phyloP scores from a whole-genome alignment of 495 filamentous ascomycete genomes.

The Rusavskia elegans region DNA sequence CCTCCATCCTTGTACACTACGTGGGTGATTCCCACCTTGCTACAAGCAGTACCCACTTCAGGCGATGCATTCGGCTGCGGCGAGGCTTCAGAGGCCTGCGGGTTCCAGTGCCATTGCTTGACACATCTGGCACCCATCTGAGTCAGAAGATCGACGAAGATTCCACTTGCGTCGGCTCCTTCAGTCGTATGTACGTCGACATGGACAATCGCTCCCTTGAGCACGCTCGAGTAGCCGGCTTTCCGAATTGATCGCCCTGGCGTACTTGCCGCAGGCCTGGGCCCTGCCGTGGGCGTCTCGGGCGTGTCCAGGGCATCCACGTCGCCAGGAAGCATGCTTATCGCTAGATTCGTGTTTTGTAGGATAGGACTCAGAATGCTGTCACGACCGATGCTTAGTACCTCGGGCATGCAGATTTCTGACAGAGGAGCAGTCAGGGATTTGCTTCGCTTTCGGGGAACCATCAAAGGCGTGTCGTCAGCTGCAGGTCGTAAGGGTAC shows the following conservation, averaged over 20 bases:
- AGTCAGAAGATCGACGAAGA: constrained; percentile 67
- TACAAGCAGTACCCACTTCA: constrained; percentile 13
- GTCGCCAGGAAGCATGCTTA: constrained; percentile 10
- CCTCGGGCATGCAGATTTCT: constrained; percentile 11
- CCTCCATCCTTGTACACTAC: constrained; percentile 92
- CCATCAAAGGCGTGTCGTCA: constrained; percentile 40
- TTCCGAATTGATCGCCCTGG: constrained; percentile 37
- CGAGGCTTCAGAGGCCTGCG: constrained; percentile 17
- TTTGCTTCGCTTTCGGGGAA: constrained; percentile 37
- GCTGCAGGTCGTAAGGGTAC: constrained; percentile 58
- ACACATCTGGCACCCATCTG: constrained; percentile 79
- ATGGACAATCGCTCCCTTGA: constrained; percentile 67
- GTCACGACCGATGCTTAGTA: constrained; percentile 2
- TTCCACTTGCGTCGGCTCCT: constrained; percentile 67
- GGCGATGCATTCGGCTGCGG: constrained; percentile 1
- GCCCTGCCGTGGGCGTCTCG: constrained; percentile 11
- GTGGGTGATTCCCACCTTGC: constrained; percentile 76
- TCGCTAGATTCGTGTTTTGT: constrained; percentile 14
- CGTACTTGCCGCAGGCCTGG: constrained; percentile 35
- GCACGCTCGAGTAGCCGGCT: constrained; percentile 30
- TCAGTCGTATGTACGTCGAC: constrained; percentile 89
- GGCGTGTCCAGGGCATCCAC: constrained; percentile 7
- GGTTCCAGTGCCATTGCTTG: constrained; percentile 77
- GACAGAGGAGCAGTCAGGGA: constrained; percentile 23
- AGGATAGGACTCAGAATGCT: constrained; percentile 11